Base-by-base conservation (phyloP, 1,139 yeast genomes). In the Pichia terricola region DNA sequence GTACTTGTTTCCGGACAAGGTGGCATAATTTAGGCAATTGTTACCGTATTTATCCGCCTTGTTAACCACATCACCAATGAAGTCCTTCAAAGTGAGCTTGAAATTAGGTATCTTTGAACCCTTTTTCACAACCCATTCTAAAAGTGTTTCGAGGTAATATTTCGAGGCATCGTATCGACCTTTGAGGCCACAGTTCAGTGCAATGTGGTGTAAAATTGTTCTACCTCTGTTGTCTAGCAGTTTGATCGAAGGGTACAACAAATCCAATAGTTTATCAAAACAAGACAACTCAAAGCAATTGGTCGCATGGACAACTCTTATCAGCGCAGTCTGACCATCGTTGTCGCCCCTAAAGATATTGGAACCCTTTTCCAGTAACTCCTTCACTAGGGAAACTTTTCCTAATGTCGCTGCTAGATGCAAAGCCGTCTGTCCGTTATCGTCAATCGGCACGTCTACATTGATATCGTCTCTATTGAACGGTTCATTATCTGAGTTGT, bases 321-420 rank as follows among this genome's bases (percentile, higher is more conserved):
- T 81, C 40, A 94, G 68, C 0, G 96, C 89, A 0, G 96, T 83
- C 62, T 94, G 97, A 10, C 97, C 97, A 35, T 75, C 75, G 54
- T 82, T 80, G 55, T 85, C 91, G 22, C 94, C 87, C 37, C 85
- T 67, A 7, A 85, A 71, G 42, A 82, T 67, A 47, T 76, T 69
- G 2, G 79, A 75, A 1, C 95, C 95, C 51, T 79, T 75, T 40
- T 76, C 66, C 6, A 89, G 73, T 34, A 94, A 67, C 46, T 86
- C 87, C 46, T 76, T 76, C 4, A 88, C 91, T 47, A 89, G 70
- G 2, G 79, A 69, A 4, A 81, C 66, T 50, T 87, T 79, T 0
- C 95, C 97, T 64, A 94, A 72, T 0, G 96, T 87, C 32, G 97
- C 81, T 1, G 96, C 95, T 95, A 97, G 86, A 62, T 94, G 99